Conservation (phyloP, 352 stramenopile species). For the Pythium aphanidermatum region DNA sequence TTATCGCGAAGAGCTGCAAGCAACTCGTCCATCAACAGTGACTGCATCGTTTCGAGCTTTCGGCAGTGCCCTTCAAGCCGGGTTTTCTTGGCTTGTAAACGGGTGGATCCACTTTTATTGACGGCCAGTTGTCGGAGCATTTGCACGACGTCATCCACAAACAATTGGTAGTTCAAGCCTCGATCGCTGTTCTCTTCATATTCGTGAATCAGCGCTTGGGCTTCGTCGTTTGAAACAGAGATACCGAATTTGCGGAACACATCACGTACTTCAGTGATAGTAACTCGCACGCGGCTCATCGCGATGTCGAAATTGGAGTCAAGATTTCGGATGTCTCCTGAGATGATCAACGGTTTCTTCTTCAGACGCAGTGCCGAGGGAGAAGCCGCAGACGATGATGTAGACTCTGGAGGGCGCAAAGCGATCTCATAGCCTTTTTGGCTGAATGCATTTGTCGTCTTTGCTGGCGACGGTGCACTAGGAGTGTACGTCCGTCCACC, state of each 20-base stretch:
- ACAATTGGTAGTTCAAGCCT: conserved; percentile 42
- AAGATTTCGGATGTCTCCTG: conserved; percentile 67
- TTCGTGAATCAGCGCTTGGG: conserved; percentile 53
- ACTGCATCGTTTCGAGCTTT: conserved; percentile 41
- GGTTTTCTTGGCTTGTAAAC: conserved; percentile 50
- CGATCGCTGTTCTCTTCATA: conserved; percentile 79
- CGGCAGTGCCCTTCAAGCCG: conserved; percentile 43
- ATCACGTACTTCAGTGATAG: conserved; percentile 35
- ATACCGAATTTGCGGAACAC: conserved; percentile 49
- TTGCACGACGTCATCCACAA: conserved; percentile 56
- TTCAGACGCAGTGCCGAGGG: conserved; percentile 19
- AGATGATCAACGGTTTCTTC: conserved; percentile 62
- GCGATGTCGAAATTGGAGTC: conserved; percentile 59
- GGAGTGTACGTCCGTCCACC: conserved; percentile 43
- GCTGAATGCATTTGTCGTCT: conserved; percentile 15
- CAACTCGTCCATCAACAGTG: conserved; percentile 37
- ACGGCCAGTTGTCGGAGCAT: conserved; percentile 34
- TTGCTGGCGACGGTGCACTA: conserved; percentile 40
- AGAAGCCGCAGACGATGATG: conserved; percentile 16
- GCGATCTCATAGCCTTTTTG: conserved; percentile 12
- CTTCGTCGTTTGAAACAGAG: conserved; percentile 41
- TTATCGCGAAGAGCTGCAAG: conserved; percentile 33
- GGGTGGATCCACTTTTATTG: conserved; percentile 30
- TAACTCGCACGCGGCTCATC: conserved; percentile 33
- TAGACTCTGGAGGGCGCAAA: conserved; percentile 26